Conservation (phyloP, 208 protist genomes). For the Wallacemonas sp. region DNA sequence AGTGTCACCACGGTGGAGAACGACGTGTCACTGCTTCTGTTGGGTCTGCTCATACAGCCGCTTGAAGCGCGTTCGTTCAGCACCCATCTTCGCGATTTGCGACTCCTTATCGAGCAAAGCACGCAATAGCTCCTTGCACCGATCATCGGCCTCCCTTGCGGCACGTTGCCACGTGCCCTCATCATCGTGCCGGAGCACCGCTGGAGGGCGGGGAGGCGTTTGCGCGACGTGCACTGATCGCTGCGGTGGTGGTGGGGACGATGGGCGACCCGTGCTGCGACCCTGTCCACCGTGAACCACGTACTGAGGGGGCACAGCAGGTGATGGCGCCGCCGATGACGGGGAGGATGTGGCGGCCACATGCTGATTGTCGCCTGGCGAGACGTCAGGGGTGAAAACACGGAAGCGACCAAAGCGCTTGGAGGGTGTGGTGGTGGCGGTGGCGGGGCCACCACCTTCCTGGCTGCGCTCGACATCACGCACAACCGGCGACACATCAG, state of each 20-base stretch:
- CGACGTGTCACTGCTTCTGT: background rate
- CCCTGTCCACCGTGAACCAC: background rate
- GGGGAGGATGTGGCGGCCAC: background rate
- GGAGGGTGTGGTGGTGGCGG: slow-evolving; percentile 6
- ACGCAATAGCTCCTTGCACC: slow-evolving; percentile 61
- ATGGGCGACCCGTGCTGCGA: background rate
- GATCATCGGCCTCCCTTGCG: slow-evolving; percentile 13
- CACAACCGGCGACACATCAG: too few relatives aligned
- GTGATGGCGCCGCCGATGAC: background rate
- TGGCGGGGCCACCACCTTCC: background rate
- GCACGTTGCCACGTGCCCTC: slow-evolving; percentile 1
- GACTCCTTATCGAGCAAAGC: slow-evolving; percentile 76
- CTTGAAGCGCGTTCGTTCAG: slow-evolving; percentile 37
- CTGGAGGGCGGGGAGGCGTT: background rate
- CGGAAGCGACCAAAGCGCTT: slow-evolving; percentile 14
- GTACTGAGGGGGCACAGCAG: background rate
- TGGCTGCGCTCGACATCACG: background rate
- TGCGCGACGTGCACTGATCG: background rate
- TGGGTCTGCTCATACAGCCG: slow-evolving; percentile 17
- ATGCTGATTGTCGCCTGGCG: background rate
- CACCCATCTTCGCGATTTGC: slow-evolving; percentile 49
- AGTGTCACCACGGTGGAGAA: too few relatives aligned
- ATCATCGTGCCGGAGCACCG: background rate
- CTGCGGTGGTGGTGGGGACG: background rate
- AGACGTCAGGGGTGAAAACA: slow-evolving; percentile 7